Evolutionary conservation across 257 asterid species (phyloP).

Genomic region (Vinca minor): DNA sequence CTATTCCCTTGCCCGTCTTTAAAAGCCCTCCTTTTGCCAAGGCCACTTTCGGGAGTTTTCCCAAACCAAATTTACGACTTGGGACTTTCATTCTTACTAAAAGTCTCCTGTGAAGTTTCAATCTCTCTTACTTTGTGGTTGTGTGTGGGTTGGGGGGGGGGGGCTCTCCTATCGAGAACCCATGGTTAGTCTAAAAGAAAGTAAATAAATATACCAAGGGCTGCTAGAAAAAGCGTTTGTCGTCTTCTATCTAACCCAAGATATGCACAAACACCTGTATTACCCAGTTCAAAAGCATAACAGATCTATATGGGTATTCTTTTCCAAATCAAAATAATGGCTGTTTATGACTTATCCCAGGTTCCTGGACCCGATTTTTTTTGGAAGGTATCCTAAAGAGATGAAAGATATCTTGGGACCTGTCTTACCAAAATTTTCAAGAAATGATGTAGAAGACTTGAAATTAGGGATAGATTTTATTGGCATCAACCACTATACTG

Average conservation of each 20-base stretch:
- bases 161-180: neutral
- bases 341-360: constrained; percentile 25
- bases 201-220: too few species aligned
- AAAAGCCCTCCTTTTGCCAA: neutral
- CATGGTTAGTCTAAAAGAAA: too few species aligned
- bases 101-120: too few species aligned
- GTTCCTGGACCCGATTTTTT: constrained; percentile 47
- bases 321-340: constrained; percentile 1
- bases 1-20: too few species aligned
- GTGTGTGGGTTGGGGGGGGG: too few species aligned
- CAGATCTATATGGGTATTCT: neutral
- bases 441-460: constrained; percentile 20
- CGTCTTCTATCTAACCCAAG: too few species aligned
- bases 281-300: too few species aligned
- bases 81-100: too few species aligned
- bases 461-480: constrained; percentile 36
- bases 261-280: too few species aligned
- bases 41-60: too few species aligned
- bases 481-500: constrained; percentile 48
- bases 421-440: constrained; percentile 30
- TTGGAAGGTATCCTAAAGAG: constrained; percentile 48
- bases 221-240: constrained; percentile 4
- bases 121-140: too few species aligned
- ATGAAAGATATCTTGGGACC: constrained; percentile 36
- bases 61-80: too few species aligned